Conservation (phyloP, 75 land plant species). For the Selaginella moellendorffii region DNA sequence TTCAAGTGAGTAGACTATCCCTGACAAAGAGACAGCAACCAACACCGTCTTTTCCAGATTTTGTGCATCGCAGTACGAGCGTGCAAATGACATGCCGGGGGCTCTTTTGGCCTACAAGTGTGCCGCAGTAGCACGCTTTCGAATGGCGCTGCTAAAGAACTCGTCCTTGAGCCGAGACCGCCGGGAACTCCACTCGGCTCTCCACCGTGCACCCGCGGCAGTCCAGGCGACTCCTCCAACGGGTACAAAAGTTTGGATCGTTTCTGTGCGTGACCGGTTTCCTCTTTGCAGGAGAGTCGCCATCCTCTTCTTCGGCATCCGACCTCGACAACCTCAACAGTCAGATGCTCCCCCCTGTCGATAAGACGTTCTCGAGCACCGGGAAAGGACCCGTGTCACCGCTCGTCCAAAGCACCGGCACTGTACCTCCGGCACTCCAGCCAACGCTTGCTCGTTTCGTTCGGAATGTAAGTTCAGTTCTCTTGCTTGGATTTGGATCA, state of each 20-base stretch:
- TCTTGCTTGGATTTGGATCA: conserved; percentile 36
- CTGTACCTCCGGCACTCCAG: conserved; percentile 6
- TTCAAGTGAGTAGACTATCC: conserved; percentile 59
- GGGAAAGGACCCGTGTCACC: conserved; percentile 21
- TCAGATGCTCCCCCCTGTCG: conserved; percentile 17
- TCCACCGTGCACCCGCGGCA: conserved; percentile 35
- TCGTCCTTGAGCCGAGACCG: conserved; percentile 35
- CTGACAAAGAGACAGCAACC: too few relatives aligned
- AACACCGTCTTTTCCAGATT: conserved; percentile 55
- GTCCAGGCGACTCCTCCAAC: conserved; percentile 34
- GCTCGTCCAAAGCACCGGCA: conserved; percentile 36
- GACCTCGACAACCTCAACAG: conserved; percentile 83
- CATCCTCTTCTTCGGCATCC: conserved; percentile 80
- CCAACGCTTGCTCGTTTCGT: neutral
- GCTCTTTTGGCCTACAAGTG: conserved; percentile 94
- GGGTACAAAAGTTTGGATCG: too few relatives aligned
- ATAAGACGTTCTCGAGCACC: conserved; percentile 20
- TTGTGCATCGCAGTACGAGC: conserved; percentile 72
- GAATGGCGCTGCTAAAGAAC: conserved; percentile 47
- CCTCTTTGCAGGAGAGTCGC: conserved; percentile 56
- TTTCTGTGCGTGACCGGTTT: too few relatives aligned
- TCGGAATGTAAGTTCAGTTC: conserved; percentile 24
- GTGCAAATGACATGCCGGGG: conserved; percentile 52
- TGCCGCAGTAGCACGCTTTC: conserved; percentile 70
- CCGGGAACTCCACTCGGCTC: conserved; percentile 13